Percentiles rank a stretch among this genome's conserved stretches.
Evolutionary conservation across 2,329 filamentous ascomycete genomes (phyloP).

Genomic region (Periglandula ipomoeae): DNA sequence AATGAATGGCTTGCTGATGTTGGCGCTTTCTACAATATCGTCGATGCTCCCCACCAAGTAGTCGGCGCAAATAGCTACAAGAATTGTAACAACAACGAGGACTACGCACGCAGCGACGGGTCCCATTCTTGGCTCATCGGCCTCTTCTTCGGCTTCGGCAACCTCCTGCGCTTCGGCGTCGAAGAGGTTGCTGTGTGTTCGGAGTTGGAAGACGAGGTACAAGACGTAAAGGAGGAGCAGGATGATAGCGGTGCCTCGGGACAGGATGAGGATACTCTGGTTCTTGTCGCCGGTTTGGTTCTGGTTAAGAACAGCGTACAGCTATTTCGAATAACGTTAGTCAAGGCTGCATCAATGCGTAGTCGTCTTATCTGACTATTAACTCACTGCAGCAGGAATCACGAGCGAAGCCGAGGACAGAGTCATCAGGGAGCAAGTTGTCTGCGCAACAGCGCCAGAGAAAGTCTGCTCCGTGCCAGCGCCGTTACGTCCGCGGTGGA

Average conservation of each 20-base stretch:
- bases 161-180: conserved; percentile 42
- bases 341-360: no score
- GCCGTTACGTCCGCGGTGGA: conserved; percentile 48
- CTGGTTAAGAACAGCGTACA: conserved; percentile 55
- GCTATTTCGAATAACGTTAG: conserved; percentile 24
- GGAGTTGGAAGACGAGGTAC: conserved; percentile 71
- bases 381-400: conserved; percentile 58
- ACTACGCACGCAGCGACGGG: conserved; percentile 56
- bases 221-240: conserved; percentile 65
- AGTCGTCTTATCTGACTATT: no score
- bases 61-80: conserved; percentile 67
- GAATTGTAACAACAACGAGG: conserved; percentile 58
- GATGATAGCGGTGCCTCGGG: conserved; percentile 67
- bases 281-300: conserved; percentile 30
- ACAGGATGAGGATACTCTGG: conserved; percentile 58
- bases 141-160: conserved; percentile 31
- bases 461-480: conserved; percentile 59
- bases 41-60: conserved; percentile 72
- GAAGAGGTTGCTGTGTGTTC: conserved; percentile 65
- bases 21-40: conserved; percentile 55
- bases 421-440: conserved; percentile 66
- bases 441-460: conserved; percentile 68
- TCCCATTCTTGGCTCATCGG: conserved; percentile 44
- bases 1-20: conserved; percentile 74
- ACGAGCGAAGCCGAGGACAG: conserved; percentile 69